Evolutionary conservation across 2,329 filamentous ascomycete genomes (phyloP), one percentile per base, ranked within the genome.

Genomic region (Orbilia blumenaviensis): DNA sequence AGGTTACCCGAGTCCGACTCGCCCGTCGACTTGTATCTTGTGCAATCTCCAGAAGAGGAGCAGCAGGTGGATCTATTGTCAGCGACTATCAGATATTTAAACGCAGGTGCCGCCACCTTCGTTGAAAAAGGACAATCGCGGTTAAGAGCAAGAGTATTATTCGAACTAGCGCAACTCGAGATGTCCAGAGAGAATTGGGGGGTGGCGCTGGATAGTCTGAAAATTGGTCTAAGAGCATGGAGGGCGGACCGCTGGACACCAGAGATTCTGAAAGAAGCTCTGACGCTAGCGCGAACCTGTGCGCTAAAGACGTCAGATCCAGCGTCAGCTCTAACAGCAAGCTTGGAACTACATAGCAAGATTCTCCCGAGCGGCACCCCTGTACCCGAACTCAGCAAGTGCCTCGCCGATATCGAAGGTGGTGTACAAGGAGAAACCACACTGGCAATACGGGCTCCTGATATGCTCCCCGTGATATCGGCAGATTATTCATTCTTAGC

Each of bases 1-100:
- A 83, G 83, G 18, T 89, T 91, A 72, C 86, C 89, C 0, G 86
- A 89, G 27, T 88, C 89, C 68, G 84, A 85, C 0, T 88, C 88
- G 77, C 84, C 84, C 0, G 90, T 90, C 77, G 89, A 91, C 80
- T 88, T 87, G 0, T 91, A 90, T 81, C 86, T 91, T 83, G 90
- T 89, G 66, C 88, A 88, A 10, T 86, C 88, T 41, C 89, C 89
- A 2, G 62, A 74, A 14, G 79, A 80, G 34, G 79, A 80, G 58
- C 41, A 58, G 9, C 36, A 52, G 3, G 16, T 72, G 9, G 79
- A 79, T 32, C 74, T 79, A 21, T 41, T 27, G 5, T 63, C 64
- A 1, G 25, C 74, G 10, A 77, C 42, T n/a, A 50, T 77, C 10
- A 54, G 62, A 21, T 72, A 71, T 16, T 25, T 77, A 10, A 72